Conservation (phyloP, 23 red algal species). For the Gracilaria gracilis region DNA sequence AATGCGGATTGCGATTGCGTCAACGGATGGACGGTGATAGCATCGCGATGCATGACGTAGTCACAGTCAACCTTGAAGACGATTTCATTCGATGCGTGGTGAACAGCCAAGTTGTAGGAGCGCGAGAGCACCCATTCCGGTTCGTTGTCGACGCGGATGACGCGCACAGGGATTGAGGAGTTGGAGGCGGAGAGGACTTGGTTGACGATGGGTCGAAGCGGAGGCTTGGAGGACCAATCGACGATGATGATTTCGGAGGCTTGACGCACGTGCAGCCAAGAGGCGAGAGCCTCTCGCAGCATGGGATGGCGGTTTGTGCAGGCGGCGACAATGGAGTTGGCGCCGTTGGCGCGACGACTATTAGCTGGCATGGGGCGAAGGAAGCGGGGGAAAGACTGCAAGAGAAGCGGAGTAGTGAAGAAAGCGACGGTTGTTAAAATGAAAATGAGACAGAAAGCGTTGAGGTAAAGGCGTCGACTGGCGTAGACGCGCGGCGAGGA, state of each 20-base stretch:
- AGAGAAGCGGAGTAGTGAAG: conserved; percentile 50
- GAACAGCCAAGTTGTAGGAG: conserved; percentile 83
- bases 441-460: conserved; percentile 49
- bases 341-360: not conserved
- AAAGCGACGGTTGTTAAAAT: conserved; percentile 41
- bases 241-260: conserved; percentile 79
- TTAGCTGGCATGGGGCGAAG: conserved; percentile 23
- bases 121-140: conserved; percentile 80
- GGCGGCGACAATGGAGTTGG: conserved; percentile 78
- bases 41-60: conserved; percentile 36
- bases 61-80: conserved; percentile 85
- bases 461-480: conserved; percentile 37
- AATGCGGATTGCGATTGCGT: conserved; percentile 17
- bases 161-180: conserved; percentile 29
- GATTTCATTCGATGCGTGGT: conserved; percentile 36
- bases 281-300: conserved; percentile 46
- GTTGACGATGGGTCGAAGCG: conserved; percentile 38
- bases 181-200: not conserved
- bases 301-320: conserved; percentile 67
- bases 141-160: conserved; percentile 81
- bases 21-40: conserved; percentile 46
- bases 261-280: conserved; percentile 55
- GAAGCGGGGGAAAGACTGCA: conserved; percentile 43
- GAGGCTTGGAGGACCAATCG: conserved; percentile 80
- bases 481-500: conserved; percentile 6